Evolutionary conservation across 371 early-diverging fungal genomes (phyloP).

Genomic region (Amoeboaphelidium protococcarum): DNA sequence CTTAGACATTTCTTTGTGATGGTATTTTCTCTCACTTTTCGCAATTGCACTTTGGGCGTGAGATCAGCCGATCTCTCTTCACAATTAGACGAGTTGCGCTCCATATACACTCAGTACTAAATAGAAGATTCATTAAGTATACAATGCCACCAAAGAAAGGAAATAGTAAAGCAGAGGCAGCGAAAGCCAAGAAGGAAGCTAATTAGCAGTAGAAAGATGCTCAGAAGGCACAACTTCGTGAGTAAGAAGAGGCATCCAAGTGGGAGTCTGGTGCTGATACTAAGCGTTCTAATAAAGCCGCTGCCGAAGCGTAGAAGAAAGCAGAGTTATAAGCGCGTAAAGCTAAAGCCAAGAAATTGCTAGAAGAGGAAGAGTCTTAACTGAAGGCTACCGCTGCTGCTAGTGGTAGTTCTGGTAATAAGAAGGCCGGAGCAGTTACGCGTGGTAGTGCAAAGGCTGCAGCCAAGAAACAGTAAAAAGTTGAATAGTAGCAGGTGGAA

Average conservation of each 20-base stretch:
- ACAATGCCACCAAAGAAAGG: not conserved
- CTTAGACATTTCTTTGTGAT: no score
- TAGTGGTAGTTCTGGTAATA: constrained; percentile 7
- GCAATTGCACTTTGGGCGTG: no score
- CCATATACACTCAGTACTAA: no score
- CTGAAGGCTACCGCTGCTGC: constrained; percentile 9
- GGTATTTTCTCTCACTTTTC: no score
- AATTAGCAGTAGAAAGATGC: not conserved
- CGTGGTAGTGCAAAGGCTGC: not conserved
- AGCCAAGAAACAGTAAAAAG: no score
- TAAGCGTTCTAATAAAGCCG: not conserved
- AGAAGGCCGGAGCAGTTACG: constrained; percentile 8
- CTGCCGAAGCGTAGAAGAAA: not conserved
- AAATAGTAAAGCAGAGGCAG: not conserved
- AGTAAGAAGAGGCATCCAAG: not conserved
- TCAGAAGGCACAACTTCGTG: not conserved
- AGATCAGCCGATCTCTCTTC: no score
- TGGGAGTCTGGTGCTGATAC: not conserved
- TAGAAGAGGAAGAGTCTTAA: constrained; percentile 16
- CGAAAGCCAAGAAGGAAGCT: not conserved
- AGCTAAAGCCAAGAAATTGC: constrained; percentile 15
- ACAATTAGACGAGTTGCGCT: no score
- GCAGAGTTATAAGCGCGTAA: constrained; percentile 10
- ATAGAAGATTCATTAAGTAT: no score
- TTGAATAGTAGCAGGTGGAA: no score